A percentile compares a stretch with the other conserved stretches of the same genome.
These are phyloP conservation scores for Penicillium crystallinum DNA, from an alignment of 495 filamentous ascomycete genomes.

Conservation along the genomic window DNA sequence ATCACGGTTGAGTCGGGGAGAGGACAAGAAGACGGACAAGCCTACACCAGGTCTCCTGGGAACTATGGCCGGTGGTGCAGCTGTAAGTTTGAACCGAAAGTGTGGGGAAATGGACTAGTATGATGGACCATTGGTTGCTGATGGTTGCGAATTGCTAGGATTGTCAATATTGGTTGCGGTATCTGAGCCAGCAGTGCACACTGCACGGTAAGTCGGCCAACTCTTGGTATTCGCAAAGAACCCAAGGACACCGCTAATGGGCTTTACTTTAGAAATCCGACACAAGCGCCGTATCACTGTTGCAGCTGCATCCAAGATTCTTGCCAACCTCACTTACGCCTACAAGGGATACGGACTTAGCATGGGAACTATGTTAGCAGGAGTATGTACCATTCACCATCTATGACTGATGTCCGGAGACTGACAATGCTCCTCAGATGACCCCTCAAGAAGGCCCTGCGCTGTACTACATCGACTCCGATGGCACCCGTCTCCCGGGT, in stretches of 20 bases:
- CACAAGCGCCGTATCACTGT: constrained; percentile 98
- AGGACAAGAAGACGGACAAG: constrained; percentile 64
- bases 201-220: constrained; percentile 59
- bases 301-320: constrained; percentile 95
- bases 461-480: constrained; percentile 98
- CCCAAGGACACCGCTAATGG: not conserved
- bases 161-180: constrained; percentile 99
- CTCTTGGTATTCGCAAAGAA: not conserved
- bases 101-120: not conserved
- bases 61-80: constrained; percentile 97
- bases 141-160: constrained; percentile 51
- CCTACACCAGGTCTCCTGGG: constrained; percentile 74
- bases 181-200: constrained; percentile 97
- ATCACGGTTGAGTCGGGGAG: constrained; percentile 44
- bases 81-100: constrained; percentile 47
- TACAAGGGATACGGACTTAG: constrained; percentile 98
- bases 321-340: constrained; percentile 93
- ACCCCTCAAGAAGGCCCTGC: constrained; percentile 94
- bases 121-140: constrained; percentile 7
- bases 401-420: not conserved
- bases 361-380: constrained; percentile 99
- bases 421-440: constrained; percentile 25
- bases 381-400: constrained; percentile 48
- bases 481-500: constrained; percentile 86
- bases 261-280: constrained; percentile 60